Conservation (phyloP, 2,329 filamentous ascomycete genomes). For the Hysterium pulicare region DNA sequence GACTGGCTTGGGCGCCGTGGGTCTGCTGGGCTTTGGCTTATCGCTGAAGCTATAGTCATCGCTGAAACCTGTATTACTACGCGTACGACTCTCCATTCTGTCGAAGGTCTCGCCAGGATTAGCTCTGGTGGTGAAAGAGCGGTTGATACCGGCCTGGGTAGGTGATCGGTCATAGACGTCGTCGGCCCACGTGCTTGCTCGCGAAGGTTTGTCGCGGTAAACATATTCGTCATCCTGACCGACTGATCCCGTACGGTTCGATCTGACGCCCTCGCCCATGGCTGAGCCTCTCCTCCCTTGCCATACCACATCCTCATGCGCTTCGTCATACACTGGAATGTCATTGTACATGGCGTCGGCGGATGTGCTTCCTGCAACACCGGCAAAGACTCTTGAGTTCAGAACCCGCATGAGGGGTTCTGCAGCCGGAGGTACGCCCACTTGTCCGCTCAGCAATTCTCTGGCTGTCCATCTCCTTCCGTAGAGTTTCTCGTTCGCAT, state of each 20-base stretch:
- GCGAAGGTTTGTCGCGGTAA: conserved; percentile 56
- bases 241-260: conserved; percentile 45
- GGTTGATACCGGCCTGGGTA: conserved; percentile 34
- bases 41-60: conserved; percentile 55
- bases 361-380: conserved; percentile 49
- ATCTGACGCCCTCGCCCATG: conserved; percentile 63
- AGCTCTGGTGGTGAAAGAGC: conserved; percentile 51
- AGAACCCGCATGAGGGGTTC: conserved; percentile 81
- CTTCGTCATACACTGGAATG: conserved; percentile 80
- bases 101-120: conserved; percentile 52
- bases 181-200: conserved; percentile 71
- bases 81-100: conserved; percentile 31
- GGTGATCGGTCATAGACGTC: conserved; percentile 64
- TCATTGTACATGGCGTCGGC: conserved; percentile 87
- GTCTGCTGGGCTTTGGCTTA: conserved; percentile 65
- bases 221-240: conserved; percentile 46
- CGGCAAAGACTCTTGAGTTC: conserved; percentile 80
- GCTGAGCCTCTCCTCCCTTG: conserved; percentile 69
- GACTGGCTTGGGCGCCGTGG: conserved; percentile 84
- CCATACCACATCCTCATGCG: conserved; percentile 80
- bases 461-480: conserved; percentile 75
- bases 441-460: conserved; percentile 74
- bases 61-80: conserved; percentile 40
- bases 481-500: conserved; percentile 97
- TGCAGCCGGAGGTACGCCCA: conserved; percentile 76